Evolutionary conservation across 2,329 filamentous ascomycete genomes (phyloP).

Genomic region (Daldinia eschscholtzii): DNA sequence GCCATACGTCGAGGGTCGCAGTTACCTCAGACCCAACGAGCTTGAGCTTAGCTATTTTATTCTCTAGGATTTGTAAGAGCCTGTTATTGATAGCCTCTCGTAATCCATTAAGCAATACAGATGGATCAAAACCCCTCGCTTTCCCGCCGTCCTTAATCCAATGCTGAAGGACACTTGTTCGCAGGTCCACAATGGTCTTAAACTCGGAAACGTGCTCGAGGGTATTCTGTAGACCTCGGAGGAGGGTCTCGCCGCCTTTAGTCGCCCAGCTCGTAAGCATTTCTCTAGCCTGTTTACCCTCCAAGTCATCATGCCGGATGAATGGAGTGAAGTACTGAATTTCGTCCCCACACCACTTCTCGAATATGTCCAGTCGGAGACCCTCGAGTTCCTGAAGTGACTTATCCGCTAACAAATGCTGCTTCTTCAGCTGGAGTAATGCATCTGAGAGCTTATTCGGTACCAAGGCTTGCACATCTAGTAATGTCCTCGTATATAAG

Average conservation of each 20-base stretch:
- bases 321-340: conserved; percentile 89
- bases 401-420: conserved; percentile 78
- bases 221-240: conserved; percentile 71
- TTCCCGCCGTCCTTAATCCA: conserved; percentile 79
- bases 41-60: conserved; percentile 73
- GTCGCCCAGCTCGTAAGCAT: conserved; percentile 74
- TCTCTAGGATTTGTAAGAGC: conserved; percentile 72
- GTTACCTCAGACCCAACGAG: conserved; percentile 74
- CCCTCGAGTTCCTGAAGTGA: conserved; percentile 75
- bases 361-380: conserved; percentile 81
- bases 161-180: conserved; percentile 76
- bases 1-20: conserved; percentile 72
- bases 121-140: conserved; percentile 74
- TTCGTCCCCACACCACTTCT: conserved; percentile 84
- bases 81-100: conserved; percentile 77
- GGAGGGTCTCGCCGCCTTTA: conserved; percentile 69
- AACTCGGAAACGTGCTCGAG: conserved; percentile 74
- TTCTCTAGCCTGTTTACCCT: conserved; percentile 69
- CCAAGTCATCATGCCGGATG: conserved; percentile 83
- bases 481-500: conserved; percentile 81
- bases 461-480: conserved; percentile 81
- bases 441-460: conserved; percentile 79
- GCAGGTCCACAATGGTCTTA: conserved; percentile 75
- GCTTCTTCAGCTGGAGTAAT: conserved; percentile 75
- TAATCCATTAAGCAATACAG: conserved; percentile 75